Evolutionary conservation across 2,329 filamentous ascomycete genomes (phyloP), one percentile per base, ranked within the genome.

Genomic region (Anthostomella pinea): DNA sequence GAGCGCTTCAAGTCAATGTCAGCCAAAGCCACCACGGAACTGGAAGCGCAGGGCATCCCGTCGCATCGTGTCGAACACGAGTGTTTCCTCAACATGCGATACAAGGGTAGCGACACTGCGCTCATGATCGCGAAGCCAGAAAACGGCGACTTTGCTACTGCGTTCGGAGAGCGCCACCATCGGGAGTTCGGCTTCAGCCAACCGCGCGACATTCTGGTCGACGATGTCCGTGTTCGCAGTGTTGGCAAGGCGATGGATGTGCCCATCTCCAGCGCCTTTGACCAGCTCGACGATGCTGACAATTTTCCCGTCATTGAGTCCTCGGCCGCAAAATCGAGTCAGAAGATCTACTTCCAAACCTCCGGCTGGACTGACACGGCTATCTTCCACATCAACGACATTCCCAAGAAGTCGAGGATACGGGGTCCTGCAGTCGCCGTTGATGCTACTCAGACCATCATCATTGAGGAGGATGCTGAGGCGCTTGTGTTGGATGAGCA

Each of bases 171-270:
- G 1, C 51, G 57, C 22, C 67, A 70, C 20, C 55, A 57, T 2
- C 60, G 64, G 13, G 64, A 70, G 37, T 70, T 70, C 16, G 62
- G 61, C 0, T 70, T 70, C 45, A 53, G 58, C 4, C 58, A 60
- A 33, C 54, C 53, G 16, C 57, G 66, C 6, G 51, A 62, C 2
- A 64, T 70, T 8, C 45, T 69, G 1, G 58, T 70, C 2, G 68
- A 69, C 9, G 64, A 68, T 16, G 57, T 69, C 16, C 63, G 66
- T 5, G 65, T 71, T 6, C 59, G 67, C 20, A 64, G 57, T 3
- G 60, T 64, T 4, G 62, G 57, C n/a, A 60, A 35, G 19, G 31
- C 41, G 5, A 43, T 11, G 17, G 39, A 38, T 10, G 25, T 39
- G 8, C 37, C 37, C 8, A 39, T 39, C 13, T 30, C 26, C 26